phyloP scores from a whole-genome alignment of 306 rosid genomes.

The Trichosanthes cucumerina region DNA sequence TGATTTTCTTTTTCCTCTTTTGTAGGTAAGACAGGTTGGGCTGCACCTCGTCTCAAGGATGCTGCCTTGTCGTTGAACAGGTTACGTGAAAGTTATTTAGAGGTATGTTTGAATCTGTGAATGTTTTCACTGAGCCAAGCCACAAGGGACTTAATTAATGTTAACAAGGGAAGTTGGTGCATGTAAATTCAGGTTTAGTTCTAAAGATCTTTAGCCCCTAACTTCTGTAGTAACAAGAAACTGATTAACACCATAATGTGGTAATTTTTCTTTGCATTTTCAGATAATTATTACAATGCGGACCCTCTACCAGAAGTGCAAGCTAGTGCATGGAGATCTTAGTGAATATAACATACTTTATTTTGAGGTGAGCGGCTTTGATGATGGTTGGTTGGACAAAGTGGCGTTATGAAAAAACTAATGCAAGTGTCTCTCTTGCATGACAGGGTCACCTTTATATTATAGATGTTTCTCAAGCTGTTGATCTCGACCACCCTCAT shows the following conservation, averaged over 20 bases:
- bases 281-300: slow-evolving; percentile 80
- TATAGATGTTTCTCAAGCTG: slow-evolving; percentile 92
- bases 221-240: background rate
- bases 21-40: slow-evolving; percentile 83
- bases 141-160: background rate
- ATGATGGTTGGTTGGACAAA: background rate
- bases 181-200: background rate
- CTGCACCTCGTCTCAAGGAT: slow-evolving; percentile 92
- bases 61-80: slow-evolving; percentile 72
- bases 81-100: slow-evolving; percentile 76
- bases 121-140: background rate
- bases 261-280: slow-evolving; percentile 1
- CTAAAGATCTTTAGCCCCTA: background rate
- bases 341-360: slow-evolving; percentile 86
- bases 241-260: background rate
- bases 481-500: slow-evolving; percentile 83
- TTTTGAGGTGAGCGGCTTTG: slow-evolving; percentile 44
- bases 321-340: slow-evolving; percentile 89
- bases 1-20: slow-evolving; percentile 13
- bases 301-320: slow-evolving; percentile 76
- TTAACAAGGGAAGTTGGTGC: background rate
- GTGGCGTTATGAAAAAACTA: background rate
- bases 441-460: slow-evolving; percentile 78
- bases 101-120: slow-evolving; percentile 40
- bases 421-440: background rate